Conservation (phyloP, 352 stramenopile genomes). For the Phytophthora tentaculata region DNA sequence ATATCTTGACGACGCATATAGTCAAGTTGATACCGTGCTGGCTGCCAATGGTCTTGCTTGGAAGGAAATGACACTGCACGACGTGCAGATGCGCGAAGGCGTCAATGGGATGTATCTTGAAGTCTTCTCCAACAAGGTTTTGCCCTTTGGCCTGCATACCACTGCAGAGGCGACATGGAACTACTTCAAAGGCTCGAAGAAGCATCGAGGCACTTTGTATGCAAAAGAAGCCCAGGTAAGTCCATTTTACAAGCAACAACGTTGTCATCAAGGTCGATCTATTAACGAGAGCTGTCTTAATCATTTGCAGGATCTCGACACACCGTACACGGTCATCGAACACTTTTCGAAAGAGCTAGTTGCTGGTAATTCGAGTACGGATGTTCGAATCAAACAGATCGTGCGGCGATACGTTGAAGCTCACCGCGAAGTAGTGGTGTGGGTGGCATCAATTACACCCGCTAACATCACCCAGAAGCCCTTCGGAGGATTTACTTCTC, state of each 20-base stretch:
- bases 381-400: conserved; percentile 67
- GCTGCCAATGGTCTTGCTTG: conserved; percentile 31
- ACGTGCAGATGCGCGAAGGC: conserved; percentile 34
- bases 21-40: conserved; percentile 34
- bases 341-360: conserved; percentile 66
- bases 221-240: conserved; percentile 39
- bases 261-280: neutral
- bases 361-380: conserved; percentile 51
- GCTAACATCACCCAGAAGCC: conserved; percentile 52
- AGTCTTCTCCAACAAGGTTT: conserved; percentile 38
- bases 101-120: conserved; percentile 37
- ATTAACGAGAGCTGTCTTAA: neutral
- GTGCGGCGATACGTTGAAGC: conserved; percentile 64
- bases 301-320: conserved; percentile 30
- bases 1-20: conserved; percentile 32
- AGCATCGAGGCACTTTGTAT: conserved; percentile 42
- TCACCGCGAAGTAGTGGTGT: conserved; percentile 68
- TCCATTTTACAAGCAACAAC: neutral
- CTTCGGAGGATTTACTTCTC: conserved; percentile 41
- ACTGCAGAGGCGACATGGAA: conserved; percentile 41
- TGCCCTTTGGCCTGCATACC: conserved; percentile 35
- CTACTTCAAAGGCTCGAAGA: conserved; percentile 44
- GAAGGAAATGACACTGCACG: conserved; percentile 36
- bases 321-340: conserved; percentile 63
- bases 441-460: conserved; percentile 57